These are phyloP conservation scores for Citrus trifoliata DNA, from an alignment of 345 rosid genomes.

Conservation along the genomic window DNA sequence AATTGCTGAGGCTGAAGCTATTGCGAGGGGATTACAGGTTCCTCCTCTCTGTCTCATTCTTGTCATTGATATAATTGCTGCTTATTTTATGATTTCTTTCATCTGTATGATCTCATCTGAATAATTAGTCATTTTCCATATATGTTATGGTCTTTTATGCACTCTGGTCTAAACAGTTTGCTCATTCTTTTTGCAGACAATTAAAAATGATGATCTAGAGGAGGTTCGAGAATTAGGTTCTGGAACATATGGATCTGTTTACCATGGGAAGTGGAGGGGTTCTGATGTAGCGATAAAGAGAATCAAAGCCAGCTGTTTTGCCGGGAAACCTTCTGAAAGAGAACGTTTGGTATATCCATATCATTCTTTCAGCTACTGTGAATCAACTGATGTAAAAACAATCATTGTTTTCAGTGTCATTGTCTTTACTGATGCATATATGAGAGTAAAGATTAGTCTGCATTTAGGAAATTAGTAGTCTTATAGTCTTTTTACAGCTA, in stretches of 20 bases:
- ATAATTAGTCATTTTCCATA: neutral
- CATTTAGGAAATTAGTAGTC: neutral
- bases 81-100: neutral
- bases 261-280: slow-evolving; percentile 99
- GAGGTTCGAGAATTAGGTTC: slow-evolving; percentile 89
- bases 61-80: neutral
- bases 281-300: slow-evolving; percentile 98
- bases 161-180: slow-evolving; percentile 12
- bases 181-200: slow-evolving; percentile 52
- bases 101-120: slow-evolving; percentile 1
- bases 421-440: neutral
- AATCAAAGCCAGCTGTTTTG: slow-evolving; percentile 98
- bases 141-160: neutral
- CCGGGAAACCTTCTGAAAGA: slow-evolving; percentile 97
- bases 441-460: neutral
- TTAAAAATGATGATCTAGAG: slow-evolving; percentile 89
- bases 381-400: neutral
- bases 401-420: neutral
- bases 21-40: slow-evolving; percentile 91
- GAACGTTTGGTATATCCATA: slow-evolving; percentile 58
- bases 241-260: slow-evolving; percentile 98
- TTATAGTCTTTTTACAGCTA: neutral
- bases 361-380: neutral
- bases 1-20: slow-evolving; percentile 94
- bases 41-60: slow-evolving; percentile 1